Evolutionary conservation across 495 filamentous ascomycete species (phyloP).

Genomic region (Chaetomium fimeti): DNA sequence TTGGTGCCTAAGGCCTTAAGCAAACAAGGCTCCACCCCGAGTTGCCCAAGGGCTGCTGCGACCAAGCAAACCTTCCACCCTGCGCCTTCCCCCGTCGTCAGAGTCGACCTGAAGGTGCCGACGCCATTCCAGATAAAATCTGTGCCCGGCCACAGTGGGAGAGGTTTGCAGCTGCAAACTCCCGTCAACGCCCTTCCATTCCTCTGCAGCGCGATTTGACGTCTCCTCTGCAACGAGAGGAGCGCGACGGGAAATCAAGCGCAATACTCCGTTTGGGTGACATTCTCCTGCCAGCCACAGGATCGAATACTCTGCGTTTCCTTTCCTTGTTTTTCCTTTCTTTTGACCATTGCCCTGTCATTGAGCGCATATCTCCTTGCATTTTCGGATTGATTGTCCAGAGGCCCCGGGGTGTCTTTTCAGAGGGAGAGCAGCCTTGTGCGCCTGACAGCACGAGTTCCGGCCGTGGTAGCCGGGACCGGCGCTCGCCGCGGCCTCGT

Average conservation of each 20-base stretch:
- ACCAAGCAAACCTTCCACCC: not conserved
- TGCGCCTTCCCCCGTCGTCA: not conserved
- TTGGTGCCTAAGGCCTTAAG: conserved; percentile 3
- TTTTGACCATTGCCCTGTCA: not conserved
- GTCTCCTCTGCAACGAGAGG: not conserved
- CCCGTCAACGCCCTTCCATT: not conserved
- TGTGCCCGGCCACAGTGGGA: conserved; percentile 13
- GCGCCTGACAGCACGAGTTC: not conserved
- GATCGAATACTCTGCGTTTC: not conserved
- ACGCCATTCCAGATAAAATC: not conserved
- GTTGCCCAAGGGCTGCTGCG: not conserved
- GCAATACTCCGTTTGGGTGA: not conserved
- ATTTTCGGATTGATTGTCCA: not conserved
- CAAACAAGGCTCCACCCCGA: not conserved
- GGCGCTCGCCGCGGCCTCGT: not conserved
- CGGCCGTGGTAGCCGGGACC: not conserved
- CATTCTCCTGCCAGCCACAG: not conserved
- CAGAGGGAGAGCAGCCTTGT: not conserved
- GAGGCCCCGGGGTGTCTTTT: not conserved
- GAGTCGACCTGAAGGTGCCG: not conserved
- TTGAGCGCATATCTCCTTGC: not conserved
- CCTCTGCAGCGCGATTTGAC: not conserved
- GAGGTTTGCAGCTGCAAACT: not conserved
- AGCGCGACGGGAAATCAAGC: not conserved
- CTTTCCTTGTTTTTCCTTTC: not conserved